Evolutionary conservation across 768 basidiomycete species (phyloP), one percentile per base, ranked within the genome.

Genomic region (Paxillus involutus): DNA sequence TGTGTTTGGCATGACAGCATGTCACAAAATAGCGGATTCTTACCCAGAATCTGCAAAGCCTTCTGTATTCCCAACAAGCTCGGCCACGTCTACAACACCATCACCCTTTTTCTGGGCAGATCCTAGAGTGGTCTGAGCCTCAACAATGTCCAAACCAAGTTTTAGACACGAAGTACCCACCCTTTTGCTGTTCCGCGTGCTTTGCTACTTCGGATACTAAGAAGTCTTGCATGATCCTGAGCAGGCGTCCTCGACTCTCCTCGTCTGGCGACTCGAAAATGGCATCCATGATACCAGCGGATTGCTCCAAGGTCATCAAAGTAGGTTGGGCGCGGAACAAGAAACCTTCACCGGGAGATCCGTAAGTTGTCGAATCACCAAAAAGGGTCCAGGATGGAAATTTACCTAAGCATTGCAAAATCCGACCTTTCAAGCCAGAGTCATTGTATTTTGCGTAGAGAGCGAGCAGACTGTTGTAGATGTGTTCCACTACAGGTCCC

Each of bases 1-100:
- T 11, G 40, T 6, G 56, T 1, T 62, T 30, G 33, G 47, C 26
- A 36, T 26, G 14, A 30, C 44, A 26, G 17, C 9, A 30, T 6
- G 32, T 8, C 45, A 24, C 3, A n/a, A 41, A 51, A 36, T 30
- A 42, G n/a, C 11, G 16, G 11, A 17, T 30, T 57, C 83, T 62
- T 71, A 98, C 97, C 95, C 95, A 6, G 96, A 98, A 62, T 98
- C 97, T 0, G 96, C 94, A 67, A 98, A 96, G 1, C 89, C 93
- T 63, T 94, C 89, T 0, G 94, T 94, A 62, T 96, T 95, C 0
- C 97, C 97, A 4, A 98, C 89, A 9, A 99, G 77, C 63, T 97
- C 93, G 0, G 89, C 88, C 86, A 99, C 94, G 62, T 95, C 84
- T 48, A 98, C 84, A 21, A 82, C 76, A 7, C 71, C 59, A 0